Percentiles rank a stretch among this genome's conserved stretches.
Evolutionary conservation across 257 asterid species (phyloP).

Genomic region (Penstemon davidsonii): DNA sequence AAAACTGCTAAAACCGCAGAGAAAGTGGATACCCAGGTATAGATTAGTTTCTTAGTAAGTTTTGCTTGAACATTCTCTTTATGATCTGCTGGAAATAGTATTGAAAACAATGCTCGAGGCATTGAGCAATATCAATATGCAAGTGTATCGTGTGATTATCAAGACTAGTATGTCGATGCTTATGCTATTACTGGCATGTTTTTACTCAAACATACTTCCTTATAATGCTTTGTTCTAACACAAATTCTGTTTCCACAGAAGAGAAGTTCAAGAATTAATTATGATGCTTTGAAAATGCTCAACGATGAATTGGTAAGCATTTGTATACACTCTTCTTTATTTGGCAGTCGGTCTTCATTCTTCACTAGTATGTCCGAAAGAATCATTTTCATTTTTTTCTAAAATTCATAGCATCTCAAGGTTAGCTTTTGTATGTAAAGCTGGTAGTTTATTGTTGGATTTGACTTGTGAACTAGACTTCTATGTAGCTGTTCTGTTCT

Average conservation of each 20-base stretch:
- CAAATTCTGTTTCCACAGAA: slow-evolving; percentile 36
- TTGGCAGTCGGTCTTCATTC: slow-evolving; percentile 1
- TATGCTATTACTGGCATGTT: background rate
- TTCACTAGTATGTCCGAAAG: background rate
- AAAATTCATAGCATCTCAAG: too few species aligned
- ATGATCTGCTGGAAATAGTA: slow-evolving; percentile 4
- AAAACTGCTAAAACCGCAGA: slow-evolving; percentile 39
- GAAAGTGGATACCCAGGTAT: slow-evolving; percentile 39
- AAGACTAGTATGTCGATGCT: background rate
- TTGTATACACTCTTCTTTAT: slow-evolving; percentile 6
- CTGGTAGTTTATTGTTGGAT: background rate
- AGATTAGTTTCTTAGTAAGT: slow-evolving; percentile 5
- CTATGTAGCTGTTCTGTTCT: background rate
- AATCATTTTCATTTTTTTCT: too few species aligned
- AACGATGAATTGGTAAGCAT: slow-evolving; percentile 42
- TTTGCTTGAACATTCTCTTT: slow-evolving; percentile 1
- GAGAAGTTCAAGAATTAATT: slow-evolving; percentile 51
- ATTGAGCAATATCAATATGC: background rate
- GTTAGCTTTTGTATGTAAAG: background rate
- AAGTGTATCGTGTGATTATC: background rate
- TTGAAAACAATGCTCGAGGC: background rate
- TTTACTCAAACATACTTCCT: background rate
- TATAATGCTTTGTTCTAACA: slow-evolving; percentile 7
- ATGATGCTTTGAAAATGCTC: slow-evolving; percentile 43
- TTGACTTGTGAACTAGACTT: background rate